Conservation (phyloP, 164 flowering plant genomes). For the Brasenia schreberi region DNA sequence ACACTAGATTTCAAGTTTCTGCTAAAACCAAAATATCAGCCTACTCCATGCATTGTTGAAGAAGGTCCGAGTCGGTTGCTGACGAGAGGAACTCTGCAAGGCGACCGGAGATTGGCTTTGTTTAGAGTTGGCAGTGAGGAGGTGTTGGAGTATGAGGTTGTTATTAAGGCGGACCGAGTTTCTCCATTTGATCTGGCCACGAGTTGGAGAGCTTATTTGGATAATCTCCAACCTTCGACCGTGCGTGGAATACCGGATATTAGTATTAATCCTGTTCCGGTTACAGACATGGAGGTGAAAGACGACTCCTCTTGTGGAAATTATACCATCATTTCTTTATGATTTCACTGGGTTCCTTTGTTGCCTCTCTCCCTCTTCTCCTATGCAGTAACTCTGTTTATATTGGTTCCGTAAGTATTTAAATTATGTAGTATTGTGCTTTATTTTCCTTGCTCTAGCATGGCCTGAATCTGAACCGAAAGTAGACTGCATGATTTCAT, state of each 20-base stretch:
- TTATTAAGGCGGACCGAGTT: constrained; percentile 70
- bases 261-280: constrained; percentile 55
- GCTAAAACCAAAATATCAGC: constrained; percentile 63
- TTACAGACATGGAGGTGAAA: constrained; percentile 36
- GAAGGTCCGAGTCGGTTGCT: constrained; percentile 70
- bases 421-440: too few relatives aligned
- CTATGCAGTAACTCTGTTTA: too few relatives aligned
- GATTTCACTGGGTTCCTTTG: too few relatives aligned
- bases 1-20: constrained; percentile 90
- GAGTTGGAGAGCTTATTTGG: constrained; percentile 95
- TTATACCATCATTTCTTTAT: too few relatives aligned
- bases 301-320: too few relatives aligned
- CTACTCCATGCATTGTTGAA: constrained; percentile 61
- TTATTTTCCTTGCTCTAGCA: too few relatives aligned
- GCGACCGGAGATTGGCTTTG: constrained; percentile 57
- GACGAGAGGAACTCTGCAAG: constrained; percentile 61
- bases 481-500: neutral
- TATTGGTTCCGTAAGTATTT: too few relatives aligned
- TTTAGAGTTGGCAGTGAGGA: constrained; percentile 46
- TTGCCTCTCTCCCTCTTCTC: too few relatives aligned
- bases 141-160: constrained; percentile 66
- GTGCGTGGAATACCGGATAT: constrained; percentile 96
- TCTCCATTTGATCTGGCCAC: constrained; percentile 98
- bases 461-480: neutral
- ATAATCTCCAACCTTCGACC: constrained; percentile 78